Evolutionary conservation across 257 asterid species (phyloP).

Genomic region (Lithospermum erythrorhizon): DNA sequence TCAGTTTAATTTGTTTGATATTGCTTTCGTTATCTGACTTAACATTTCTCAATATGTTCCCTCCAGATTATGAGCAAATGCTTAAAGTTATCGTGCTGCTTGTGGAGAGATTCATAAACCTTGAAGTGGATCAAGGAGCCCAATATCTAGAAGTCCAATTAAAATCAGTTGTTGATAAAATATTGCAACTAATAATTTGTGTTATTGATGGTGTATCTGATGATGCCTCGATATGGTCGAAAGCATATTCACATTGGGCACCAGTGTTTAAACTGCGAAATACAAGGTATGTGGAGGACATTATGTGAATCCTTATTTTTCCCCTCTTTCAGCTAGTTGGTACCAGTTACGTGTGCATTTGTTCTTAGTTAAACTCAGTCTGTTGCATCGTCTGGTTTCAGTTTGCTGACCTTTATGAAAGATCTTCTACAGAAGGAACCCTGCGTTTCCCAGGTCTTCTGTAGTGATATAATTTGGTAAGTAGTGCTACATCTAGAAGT

Average conservation of each 20-base stretch:
- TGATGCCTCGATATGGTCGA: slow-evolving; percentile 25
- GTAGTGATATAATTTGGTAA: slow-evolving; percentile 53
- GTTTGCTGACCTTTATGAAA: slow-evolving; percentile 53
- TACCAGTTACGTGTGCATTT: neutral
- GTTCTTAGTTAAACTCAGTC: slow-evolving; percentile 11
- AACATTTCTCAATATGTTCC: neutral
- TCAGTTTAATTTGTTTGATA: neutral
- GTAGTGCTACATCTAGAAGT: slow-evolving; percentile 4
- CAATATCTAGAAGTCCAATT: slow-evolving; percentile 23
- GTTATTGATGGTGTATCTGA: slow-evolving; percentile 51
- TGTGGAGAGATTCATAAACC: slow-evolving; percentile 37
- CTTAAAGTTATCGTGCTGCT: slow-evolving; percentile 44
- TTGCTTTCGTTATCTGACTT: neutral
- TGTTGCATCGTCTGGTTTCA: slow-evolving; percentile 19
- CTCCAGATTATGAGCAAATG: slow-evolving; percentile 46
- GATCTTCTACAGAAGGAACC: slow-evolving; percentile 51
- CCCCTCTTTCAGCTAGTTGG: neutral
- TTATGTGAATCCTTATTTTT: neutral
- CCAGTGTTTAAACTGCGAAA: slow-evolving; percentile 50
- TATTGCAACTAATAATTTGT: slow-evolving; percentile 52
- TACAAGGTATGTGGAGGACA: slow-evolving; percentile 37
- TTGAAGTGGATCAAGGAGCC: slow-evolving; percentile 10
- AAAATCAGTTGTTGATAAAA: slow-evolving; percentile 36
- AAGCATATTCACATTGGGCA: slow-evolving; percentile 44
- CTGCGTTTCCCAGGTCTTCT: slow-evolving; percentile 33